Conservation (phyloP, 257 asterid species). For the Apocynum venetum region DNA sequence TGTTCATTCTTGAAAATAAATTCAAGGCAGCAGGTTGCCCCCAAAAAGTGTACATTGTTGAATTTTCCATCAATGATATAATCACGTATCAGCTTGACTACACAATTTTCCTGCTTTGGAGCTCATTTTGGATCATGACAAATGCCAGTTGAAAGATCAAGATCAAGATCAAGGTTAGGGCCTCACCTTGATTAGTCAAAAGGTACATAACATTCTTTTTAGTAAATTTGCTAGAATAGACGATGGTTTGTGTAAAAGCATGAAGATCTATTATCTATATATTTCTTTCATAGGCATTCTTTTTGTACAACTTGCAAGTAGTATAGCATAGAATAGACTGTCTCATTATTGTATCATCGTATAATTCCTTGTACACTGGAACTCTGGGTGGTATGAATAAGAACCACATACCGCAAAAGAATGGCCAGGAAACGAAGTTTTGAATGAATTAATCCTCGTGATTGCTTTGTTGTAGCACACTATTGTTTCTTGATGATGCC, state of each 20-base stretch:
- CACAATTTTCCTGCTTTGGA: neutral
- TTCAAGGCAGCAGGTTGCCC: neutral
- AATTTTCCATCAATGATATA: neutral
- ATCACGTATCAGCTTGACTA: neutral
- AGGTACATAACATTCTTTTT: neutral
- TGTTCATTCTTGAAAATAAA: conserved; percentile 19
- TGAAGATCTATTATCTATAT: neutral
- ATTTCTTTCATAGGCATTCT: neutral
- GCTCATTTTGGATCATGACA: neutral
- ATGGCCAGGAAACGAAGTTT: neutral
- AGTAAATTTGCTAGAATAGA: neutral
- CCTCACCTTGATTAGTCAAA: no score
- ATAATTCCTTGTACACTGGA: neutral
- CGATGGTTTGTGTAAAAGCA: neutral
- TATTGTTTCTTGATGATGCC: no score
- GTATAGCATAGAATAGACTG: neutral
- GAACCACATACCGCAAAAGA: neutral
- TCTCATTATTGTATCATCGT: neutral
- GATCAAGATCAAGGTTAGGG: neutral
- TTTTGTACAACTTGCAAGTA: neutral
- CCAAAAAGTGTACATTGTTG: neutral
- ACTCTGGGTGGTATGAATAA: neutral
- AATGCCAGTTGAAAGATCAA: neutral
- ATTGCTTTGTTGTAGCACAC: no score
- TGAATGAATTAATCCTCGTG: neutral